phyloP scores from a whole-genome alignment of 2,329 filamentous ascomycete species.

The Epichloe gansuensis region DNA sequence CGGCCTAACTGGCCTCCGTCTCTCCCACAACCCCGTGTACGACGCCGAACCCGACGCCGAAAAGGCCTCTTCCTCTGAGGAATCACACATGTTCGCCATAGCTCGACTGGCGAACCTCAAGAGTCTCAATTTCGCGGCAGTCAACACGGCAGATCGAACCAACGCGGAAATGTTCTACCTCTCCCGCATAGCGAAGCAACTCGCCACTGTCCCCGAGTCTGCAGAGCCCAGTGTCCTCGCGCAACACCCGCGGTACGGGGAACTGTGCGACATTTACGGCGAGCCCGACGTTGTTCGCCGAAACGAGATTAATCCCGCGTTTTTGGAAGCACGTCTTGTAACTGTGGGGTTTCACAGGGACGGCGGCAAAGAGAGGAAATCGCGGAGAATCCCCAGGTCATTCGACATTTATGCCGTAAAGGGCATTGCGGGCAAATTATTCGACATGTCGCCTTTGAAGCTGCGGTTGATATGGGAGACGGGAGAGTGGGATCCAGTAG shows the following conservation, averaged over 20 bases:
- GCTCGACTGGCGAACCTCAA: constrained; percentile 58
- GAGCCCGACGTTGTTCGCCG: constrained; percentile 50
- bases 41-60: constrained; percentile 34
- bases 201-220: constrained; percentile 45
- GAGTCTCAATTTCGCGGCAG: constrained; percentile 58
- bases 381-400: constrained; percentile 53
- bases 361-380: constrained; percentile 16
- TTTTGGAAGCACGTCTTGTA: constrained; percentile 67
- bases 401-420: constrained; percentile 74
- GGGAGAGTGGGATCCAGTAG: constrained; percentile 75
- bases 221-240: constrained; percentile 42
- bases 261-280: constrained; percentile 66
- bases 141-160: constrained; percentile 60
- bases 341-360: constrained; percentile 40
- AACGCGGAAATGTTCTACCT: constrained; percentile 94
- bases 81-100: constrained; percentile 80
- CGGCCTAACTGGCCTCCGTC: constrained; percentile 58
- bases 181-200: constrained; percentile 64
- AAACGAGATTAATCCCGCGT: constrained; percentile 55
- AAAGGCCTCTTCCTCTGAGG: constrained; percentile 47
- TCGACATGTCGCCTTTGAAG: constrained; percentile 48
- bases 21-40: constrained; percentile 80
- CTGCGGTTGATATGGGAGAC: constrained; percentile 75
- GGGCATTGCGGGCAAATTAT: constrained; percentile 61
- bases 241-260: constrained; percentile 57